These are phyloP conservation scores for Cryptococcus hybrid DNA, from an alignment of 1,284 basidiomycete genomes.

Conservation along the genomic window DNA sequence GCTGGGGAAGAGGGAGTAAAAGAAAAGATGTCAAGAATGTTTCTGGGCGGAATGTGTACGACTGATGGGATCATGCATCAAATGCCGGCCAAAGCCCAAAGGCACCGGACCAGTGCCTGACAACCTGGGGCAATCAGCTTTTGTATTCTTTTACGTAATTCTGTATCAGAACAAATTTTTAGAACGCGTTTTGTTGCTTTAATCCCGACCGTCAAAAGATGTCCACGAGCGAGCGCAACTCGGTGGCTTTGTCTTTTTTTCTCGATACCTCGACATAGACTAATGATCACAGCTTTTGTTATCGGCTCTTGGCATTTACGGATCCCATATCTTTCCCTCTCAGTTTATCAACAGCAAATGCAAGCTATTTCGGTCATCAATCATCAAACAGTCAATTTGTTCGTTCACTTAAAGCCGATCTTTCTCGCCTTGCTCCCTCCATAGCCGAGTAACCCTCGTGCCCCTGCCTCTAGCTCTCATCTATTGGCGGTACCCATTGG, in stretches of 20 bases:
- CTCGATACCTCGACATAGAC: neutral
- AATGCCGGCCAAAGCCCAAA: neutral
- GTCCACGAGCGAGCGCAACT: neutral
- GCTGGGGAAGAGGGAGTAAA: neutral
- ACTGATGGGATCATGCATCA: neutral
- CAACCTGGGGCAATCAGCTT: neutral
- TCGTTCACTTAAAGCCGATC: neutral
- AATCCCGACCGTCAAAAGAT: neutral
- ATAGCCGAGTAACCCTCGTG: conserved; percentile 17
- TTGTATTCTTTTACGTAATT: too few species aligned
- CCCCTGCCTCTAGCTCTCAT: conserved; percentile 26
- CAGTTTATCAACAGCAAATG: neutral
- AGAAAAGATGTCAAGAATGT: neutral
- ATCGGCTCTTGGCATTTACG: too few species aligned
- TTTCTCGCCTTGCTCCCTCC: conserved; percentile 4
- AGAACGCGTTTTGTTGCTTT: neutral
- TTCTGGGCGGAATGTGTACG: neutral
- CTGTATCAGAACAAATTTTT: neutral
- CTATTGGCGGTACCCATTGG: conserved; percentile 36
- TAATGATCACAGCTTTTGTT: neutral
- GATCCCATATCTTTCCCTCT: neutral
- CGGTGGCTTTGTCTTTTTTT: neutral
- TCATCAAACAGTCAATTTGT: neutral
- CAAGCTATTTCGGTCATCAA: neutral
- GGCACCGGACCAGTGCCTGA: neutral